Base-by-base conservation (phyloP, 106 monocot species). In the Dendrobium huoshanense region DNA sequence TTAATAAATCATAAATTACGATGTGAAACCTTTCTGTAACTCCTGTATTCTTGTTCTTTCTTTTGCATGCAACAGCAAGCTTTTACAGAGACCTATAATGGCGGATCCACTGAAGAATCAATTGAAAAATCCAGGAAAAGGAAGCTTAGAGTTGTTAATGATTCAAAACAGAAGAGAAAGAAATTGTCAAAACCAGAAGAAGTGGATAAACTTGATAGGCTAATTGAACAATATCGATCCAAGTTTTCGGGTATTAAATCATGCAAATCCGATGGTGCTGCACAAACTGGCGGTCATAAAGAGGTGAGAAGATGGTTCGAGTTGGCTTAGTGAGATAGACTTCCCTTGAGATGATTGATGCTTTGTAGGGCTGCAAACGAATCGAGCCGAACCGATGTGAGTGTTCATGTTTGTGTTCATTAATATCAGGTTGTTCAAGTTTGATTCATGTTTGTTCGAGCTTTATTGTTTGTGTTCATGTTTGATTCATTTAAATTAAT, bases 181-280 rank as follows among this genome's bases (percentile, higher is more conserved):
- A 67, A 56, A 11, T 76, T 86, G 0, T 75, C 83, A 27, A 83
- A 77, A 37, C 79, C 75, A 11, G 88, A 89, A 82, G 81, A 80
- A 4, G 89, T 83, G 5, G 99, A 99, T 75, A 93, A 85, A 55
- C 74, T 95, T 41, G 96, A 97, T 54, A 85, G 40, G 40, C 83
- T 99, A 8, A 90, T 99, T 22, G 91, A 95, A 41, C 82, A 87
- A 67, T 99, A 99, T 44, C 89, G 93, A 2, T 85, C 91, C 59
- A 99, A 88, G 40, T 93, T 99, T 67, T 86, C 85, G 9, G 81
- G 83, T 8, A 79, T 43, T 41, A 55, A 58, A 33, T 41, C 80
- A 9, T 79, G 58, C 65, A 90, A 89, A 54, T 78, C 48, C 3
- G 80, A 86, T 68, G 85, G 68, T 37, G 59, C 48, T 78, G 49